Evolutionary conservation across 257 asterid species (phyloP), one percentile per base, ranked within the genome.

Genomic region (Ajuga chamaepitys): DNA sequence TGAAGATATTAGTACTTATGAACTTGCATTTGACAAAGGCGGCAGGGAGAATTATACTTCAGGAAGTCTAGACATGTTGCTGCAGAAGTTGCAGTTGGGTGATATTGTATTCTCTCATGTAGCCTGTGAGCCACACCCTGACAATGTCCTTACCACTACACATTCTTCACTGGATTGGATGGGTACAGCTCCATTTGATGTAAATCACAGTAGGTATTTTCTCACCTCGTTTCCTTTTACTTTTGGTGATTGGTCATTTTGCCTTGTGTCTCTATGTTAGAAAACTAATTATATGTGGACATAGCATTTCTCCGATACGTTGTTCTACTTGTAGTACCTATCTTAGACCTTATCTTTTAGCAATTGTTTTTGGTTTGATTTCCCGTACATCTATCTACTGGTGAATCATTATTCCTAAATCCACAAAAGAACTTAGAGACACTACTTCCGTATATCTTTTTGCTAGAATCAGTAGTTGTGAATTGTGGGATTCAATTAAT

Each of bases 131-230:
- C 54, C 51, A 52, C 37, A 52, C 26, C 63, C 75, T 62, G 89
- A 67, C 45, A 67, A 73, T 62, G 40, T 41, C 51, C 66, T 67
- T 47, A 46, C 71, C 70, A 35, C 82, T 68, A 70, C 70, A 48
- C 70, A 77, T 72, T 73, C 95, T 70, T 86, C 97, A 17, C 78
- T 93, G 74, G 84, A 88, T 71, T 93, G 99, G 99, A 86, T 93
- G 99, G 97, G 96, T 63, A 70, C 89, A 45, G 87, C 88, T 68
- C 90, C 87, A 32, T 57, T 78, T 69, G 97, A 93, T 86, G 95
- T 93, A 68, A 74, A 74, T 65, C 74, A 78, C 76, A 83, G 95
- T 87, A 85, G 83, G 95, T 81, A 79, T 54, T 87, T 59, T 72
- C 64, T 74, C 58, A 37, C 79, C 51, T 65, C 37, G 70, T 61